phyloP scores from a whole-genome alignment of 1,139 yeast genomes.

The Pichia kudriavzevii region DNA sequence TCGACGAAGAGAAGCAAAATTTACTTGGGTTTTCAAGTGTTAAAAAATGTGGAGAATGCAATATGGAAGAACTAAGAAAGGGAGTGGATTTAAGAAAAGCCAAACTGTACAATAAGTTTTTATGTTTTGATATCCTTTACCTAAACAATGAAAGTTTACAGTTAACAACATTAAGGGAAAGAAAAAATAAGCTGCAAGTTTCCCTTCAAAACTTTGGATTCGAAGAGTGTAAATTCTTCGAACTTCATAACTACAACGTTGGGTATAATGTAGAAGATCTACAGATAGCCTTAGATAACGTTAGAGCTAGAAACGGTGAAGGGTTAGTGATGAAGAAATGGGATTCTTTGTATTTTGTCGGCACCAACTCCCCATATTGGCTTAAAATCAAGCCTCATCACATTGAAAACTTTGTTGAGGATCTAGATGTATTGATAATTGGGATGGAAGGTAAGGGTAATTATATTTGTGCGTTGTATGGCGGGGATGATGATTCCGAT shows the following conservation, averaged over 20 bases:
- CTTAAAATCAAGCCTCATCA: slow-evolving; percentile 88
- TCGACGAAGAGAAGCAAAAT: slow-evolving; percentile 40
- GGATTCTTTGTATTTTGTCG: slow-evolving; percentile 51
- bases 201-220: slow-evolving; percentile 3
- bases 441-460: slow-evolving; percentile 46
- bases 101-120: slow-evolving; percentile 6
- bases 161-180: slow-evolving; percentile 4
- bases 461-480: slow-evolving; percentile 11
- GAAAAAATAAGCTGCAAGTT: slow-evolving; percentile 7
- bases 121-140: slow-evolving; percentile 43
- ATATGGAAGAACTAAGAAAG: background rate
- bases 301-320: slow-evolving; percentile 62
- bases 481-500: slow-evolving; percentile 4
- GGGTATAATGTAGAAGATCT: slow-evolving; percentile 42
- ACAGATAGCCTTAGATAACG: slow-evolving; percentile 45
- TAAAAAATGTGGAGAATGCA: slow-evolving; percentile 11
- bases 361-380: slow-evolving; percentile 59
- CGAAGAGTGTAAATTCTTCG: slow-evolving; percentile 42
- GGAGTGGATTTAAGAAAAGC: slow-evolving; percentile 1
- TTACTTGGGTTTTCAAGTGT: slow-evolving; percentile 22
- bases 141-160: slow-evolving; percentile 11
- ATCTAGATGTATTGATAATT: slow-evolving; percentile 68
- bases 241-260: slow-evolving; percentile 42
- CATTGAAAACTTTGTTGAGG: slow-evolving; percentile 78
- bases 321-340: slow-evolving; percentile 75